phyloP scores from a whole-genome alignment of 768 basidiomycete genomes.

The Fibroporia radiculosa region DNA sequence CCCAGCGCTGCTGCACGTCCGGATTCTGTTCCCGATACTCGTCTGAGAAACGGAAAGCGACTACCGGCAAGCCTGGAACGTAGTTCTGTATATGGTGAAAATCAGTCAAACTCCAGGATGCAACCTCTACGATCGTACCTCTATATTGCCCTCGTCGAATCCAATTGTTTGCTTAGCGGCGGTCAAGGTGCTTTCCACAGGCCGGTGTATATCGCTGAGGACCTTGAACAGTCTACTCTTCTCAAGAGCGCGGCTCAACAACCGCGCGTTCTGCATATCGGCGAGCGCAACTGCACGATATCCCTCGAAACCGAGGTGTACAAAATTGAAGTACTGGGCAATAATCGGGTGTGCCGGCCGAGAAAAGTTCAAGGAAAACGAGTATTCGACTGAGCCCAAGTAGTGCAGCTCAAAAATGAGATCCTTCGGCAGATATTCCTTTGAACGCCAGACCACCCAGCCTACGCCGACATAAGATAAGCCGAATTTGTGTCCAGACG shows the following conservation, averaged over 20 bases:
- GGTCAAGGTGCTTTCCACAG: conserved; percentile 19
- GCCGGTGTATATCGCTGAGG: conserved; percentile 48
- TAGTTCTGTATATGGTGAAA: conserved; percentile 28
- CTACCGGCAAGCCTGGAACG: conserved; percentile 43
- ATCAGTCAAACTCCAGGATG: background rate
- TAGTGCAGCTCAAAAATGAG: conserved; percentile 59
- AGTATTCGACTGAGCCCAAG: conserved; percentile 60
- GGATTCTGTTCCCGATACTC: conserved; percentile 44
- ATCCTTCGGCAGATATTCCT: conserved; percentile 54
- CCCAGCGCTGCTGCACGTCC: conserved; percentile 49
- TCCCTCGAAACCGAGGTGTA: conserved; percentile 53
- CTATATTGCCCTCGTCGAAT: conserved; percentile 45
- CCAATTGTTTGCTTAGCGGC: conserved; percentile 26
- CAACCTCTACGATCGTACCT: conserved; percentile 31
- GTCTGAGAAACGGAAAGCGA: conserved; percentile 49
- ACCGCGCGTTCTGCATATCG: conserved; percentile 53
- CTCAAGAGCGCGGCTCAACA: conserved; percentile 59
- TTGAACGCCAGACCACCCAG: conserved; percentile 56
- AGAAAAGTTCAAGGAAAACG: conserved; percentile 59
- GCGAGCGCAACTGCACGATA: conserved; percentile 39
- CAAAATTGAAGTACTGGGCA: conserved; percentile 55
- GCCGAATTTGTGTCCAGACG: conserved; percentile 56
- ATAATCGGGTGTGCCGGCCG: conserved; percentile 55
- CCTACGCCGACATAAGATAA: conserved; percentile 52
- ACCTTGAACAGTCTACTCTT: conserved; percentile 44